These are phyloP conservation scores for Botryococcus braunii DNA, from an alignment of 163 green algal genomes.

Conservation along the genomic window DNA sequence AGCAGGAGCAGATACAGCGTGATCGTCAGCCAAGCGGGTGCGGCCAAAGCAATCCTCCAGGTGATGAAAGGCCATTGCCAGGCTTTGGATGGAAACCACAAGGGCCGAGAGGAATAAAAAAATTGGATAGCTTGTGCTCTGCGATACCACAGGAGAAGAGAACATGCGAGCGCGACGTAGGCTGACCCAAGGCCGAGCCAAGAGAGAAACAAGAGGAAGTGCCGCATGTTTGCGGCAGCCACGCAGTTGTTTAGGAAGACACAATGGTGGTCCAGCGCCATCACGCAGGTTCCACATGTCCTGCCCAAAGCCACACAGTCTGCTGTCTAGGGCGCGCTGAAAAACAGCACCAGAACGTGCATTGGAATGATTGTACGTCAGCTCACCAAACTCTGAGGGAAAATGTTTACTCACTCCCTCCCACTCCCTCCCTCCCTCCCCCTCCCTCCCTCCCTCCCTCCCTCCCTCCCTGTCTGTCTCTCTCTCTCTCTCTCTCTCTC, in stretches of 20 bases:
- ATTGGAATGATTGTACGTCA: neutral
- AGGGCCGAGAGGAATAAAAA: neutral
- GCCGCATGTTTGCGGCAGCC: constrained; percentile 51
- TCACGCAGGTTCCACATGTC: constrained; percentile 45
- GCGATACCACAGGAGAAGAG: neutral
- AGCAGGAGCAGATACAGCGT: neutral
- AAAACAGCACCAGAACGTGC: neutral
- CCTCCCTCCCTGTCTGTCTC: no score
- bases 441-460: no score
- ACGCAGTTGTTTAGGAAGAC: constrained; percentile 81
- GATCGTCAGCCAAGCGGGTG: neutral
- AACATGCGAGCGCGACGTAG: neutral
- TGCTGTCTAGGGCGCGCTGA: constrained; percentile 32
- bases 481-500: no score
- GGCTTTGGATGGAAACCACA: neutral
- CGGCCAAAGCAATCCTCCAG: neutral
- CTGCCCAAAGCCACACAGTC: constrained; percentile 50
- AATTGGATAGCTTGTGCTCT: neutral
- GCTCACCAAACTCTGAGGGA: no score
- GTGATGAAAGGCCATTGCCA: neutral
- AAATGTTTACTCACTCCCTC: no score
- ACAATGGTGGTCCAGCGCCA: constrained; percentile 71
- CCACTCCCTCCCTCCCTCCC: no score
- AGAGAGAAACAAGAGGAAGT: constrained; percentile 55
- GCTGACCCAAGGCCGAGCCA: neutral